Base-by-base conservation (phyloP, 805 yeast species). In the Metschnikowia amazonensis region DNA sequence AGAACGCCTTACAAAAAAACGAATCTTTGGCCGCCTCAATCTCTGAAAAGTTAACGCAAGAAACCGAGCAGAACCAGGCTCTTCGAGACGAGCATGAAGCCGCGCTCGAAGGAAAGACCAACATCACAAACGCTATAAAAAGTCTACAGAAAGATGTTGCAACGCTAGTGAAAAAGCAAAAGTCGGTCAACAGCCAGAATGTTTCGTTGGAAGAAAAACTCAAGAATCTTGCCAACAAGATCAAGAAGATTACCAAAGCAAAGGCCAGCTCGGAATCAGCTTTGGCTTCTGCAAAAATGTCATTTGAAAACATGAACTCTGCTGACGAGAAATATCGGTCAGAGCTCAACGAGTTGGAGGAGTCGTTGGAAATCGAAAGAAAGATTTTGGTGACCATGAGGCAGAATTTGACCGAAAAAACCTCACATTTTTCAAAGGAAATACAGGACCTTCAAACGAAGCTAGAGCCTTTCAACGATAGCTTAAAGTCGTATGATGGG, bases 381-480 rank as follows among this genome's bases (percentile, higher is more conserved):
- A 59, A 58, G 0, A 68, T 66, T n/a, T 65, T 92, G 18, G 85
- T 81, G 43, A 74, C 74, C 21, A 81, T 90, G 10, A 80, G 89
- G 56, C 53, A 72, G 6, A 80, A 79, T 24, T 72, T 94, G 37
- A 80, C 88, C 7, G 83, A 80, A 38, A 87, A 88, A 60, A 92
- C 98, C 0, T 74, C 80, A 9, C 81, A 68, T 2, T 74, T 84
- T 45, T 79, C 90, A 1, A 75, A 73, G 7, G 76, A 86, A 56
- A 84, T 90, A 42, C 85, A 80, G 52, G 55, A 58, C 11, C 65
- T 81, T 32, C 90, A 87, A 60, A 74, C 71, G 6, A 73, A 83
- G 48, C 66, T 89, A 5, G 90, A 86, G 53, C 99, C 98, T 0
- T 89, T 95, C 90, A 80, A 80, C 48, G 82, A 77, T 23, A 76